phyloP scores from a whole-genome alignment of 2,329 filamentous ascomycete species.

The Chrysoporthe austroafricana region DNA sequence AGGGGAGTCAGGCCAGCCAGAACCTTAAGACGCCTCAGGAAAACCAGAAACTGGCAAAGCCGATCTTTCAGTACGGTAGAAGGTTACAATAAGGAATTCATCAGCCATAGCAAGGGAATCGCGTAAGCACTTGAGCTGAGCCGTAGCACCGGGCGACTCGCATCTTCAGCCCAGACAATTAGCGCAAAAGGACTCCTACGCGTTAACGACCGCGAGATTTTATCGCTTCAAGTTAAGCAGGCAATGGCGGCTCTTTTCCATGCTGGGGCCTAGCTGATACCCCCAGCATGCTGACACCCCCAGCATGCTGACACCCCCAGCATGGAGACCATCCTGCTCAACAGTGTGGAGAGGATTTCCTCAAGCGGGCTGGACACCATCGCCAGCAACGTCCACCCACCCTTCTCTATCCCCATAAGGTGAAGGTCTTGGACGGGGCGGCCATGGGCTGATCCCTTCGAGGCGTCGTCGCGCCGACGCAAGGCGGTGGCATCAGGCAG shows the following conservation, averaged over 20 bases:
- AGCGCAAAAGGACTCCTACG: no score
- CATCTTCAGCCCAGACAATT: no score
- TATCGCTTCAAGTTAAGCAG: no score
- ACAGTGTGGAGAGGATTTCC: no score
- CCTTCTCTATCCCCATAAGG: neutral
- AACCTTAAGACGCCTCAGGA: constrained; percentile 9
- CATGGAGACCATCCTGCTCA: no score
- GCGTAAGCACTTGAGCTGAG: constrained; percentile 23
- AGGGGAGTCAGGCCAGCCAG: constrained; percentile 18
- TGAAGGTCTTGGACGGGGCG: no score
- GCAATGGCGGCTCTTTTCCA: no score
- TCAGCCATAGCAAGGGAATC: constrained; percentile 27
- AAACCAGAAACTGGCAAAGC: constrained; percentile 17
- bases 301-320: no score
- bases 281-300: no score
- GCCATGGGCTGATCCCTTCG: neutral
- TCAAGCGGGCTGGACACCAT: neutral
- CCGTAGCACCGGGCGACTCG: constrained; percentile 25
- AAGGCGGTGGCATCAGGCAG: neutral
- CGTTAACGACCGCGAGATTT: no score
- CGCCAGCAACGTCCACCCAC: neutral
- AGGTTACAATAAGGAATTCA: constrained; percentile 13
- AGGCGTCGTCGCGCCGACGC: neutral
- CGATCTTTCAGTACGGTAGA: constrained; percentile 13
- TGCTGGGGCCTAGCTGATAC: no score